A percentile compares a stretch with the other conserved stretches of the same genome.
Conservation (phyloP, 108 stramenopile genomes). For the Phaeodactylum tricornutum region DNA sequence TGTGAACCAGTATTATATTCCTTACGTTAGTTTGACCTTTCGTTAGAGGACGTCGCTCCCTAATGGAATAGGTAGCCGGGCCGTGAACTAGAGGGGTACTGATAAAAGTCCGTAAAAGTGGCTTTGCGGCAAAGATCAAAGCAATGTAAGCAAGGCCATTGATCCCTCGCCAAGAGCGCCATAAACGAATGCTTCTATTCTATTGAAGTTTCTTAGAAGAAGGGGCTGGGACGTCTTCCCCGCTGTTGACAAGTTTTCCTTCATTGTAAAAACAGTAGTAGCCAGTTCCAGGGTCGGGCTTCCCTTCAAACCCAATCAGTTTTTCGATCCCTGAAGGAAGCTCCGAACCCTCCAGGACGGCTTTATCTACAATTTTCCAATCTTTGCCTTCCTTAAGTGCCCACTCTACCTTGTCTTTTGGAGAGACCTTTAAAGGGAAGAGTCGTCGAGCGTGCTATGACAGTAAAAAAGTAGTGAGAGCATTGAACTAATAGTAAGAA, state of each 20-base stretch:
- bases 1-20: no score
- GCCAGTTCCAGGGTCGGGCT: conserved; percentile 12
- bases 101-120: no score
- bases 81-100: no score
- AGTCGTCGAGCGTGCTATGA: conserved; percentile 52
- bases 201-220: conserved; percentile 2
- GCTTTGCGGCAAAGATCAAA: no score
- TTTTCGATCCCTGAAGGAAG: conserved; percentile 51
- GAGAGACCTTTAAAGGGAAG: conserved; percentile 50
- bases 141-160: no score
- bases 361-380: conserved; percentile 56
- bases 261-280: conserved; percentile 14
- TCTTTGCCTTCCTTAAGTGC: conserved; percentile 27
- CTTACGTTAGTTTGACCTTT: no score
- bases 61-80: no score
- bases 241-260: background rate
- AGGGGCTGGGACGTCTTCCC: background rate
- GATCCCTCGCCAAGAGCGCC: no score
- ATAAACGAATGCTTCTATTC: no score
- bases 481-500: background rate
- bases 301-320: conserved; percentile 75
- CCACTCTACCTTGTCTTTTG: conserved; percentile 59
- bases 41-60: no score
- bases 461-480: background rate
- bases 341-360: conserved; percentile 16